Evolutionary conservation across 2,329 filamentous ascomycete genomes (phyloP), one percentile per base, ranked within the genome.

Genomic region (Curvularia verruculosa): DNA sequence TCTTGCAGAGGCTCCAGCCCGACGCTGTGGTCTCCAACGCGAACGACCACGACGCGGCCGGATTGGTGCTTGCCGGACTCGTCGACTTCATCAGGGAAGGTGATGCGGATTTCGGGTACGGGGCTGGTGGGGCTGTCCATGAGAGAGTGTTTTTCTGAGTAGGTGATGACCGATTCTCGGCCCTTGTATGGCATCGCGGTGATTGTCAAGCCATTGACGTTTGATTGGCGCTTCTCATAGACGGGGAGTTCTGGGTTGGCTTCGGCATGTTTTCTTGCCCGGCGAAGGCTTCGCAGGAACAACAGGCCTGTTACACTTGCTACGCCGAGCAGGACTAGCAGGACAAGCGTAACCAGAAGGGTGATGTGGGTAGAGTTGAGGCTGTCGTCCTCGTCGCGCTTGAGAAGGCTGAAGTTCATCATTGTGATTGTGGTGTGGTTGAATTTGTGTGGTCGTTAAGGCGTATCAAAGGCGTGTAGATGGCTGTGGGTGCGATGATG

Each of bases 91-190:
- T 96, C 91, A 15, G 95, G 95, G 82, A 99, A 98, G 34, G 95
- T 98, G 77, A 99, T 96, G 78, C 93, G 92, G 71, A 99, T 99
- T 80, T 98, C 91, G 19, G 95, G 95, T 26, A 98, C 85, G 65
- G 90, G 89, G 77, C 86, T 91, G 68, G 89, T 82, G 21, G 93
- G 89, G 78, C 90, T 90, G 63, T 87, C 84, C 65, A 94, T 86
- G 79, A 96, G 87, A 64, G 87, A 87, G 73, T 89, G 87, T 78
- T 95, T 92, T 76, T 91, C 88, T 69, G 90, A 87, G 75, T 92
- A 90, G 69, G 95, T 85, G 59, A 92, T 84, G 65, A 95, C 83
- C 60, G 84, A 84, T 56, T 91, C 91, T 53, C 87, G 86, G 70
- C 82, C 80, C 61, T 78, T 80, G 65, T 66, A 74, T 37, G 68